phyloP scores from a whole-genome alignment of 495 filamentous ascomycete genomes.

The Neurospora sp. region DNA sequence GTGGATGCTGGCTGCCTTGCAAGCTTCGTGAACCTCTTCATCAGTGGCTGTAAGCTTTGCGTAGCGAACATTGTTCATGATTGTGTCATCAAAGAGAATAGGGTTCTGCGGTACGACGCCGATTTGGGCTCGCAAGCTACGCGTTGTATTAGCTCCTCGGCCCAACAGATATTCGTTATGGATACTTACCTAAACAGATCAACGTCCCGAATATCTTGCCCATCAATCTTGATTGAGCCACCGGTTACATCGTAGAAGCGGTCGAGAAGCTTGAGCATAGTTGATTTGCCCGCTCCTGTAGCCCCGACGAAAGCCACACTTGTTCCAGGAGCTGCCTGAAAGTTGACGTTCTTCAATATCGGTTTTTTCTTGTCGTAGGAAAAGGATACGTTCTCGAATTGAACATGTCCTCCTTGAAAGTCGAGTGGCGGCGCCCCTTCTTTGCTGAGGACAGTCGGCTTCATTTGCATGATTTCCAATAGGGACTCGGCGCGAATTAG shows the following conservation, averaged over 20 bases:
- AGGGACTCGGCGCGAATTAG: slow-evolving; percentile 65
- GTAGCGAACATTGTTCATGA: slow-evolving; percentile 93
- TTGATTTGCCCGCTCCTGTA: slow-evolving; percentile 69
- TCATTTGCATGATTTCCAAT: slow-evolving; percentile 58
- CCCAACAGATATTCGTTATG: neutral
- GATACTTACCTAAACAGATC: slow-evolving; percentile 43
- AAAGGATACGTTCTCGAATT: slow-evolving; percentile 57
- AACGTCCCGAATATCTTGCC: slow-evolving; percentile 60
- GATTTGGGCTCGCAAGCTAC: slow-evolving; percentile 54
- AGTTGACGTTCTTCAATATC: slow-evolving; percentile 55
- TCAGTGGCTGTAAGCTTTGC: slow-evolving; percentile 75
- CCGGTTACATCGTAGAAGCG: slow-evolving; percentile 59
- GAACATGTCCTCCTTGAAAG: slow-evolving; percentile 49
- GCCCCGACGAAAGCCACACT: slow-evolving; percentile 70
- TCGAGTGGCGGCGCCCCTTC: slow-evolving; percentile 44
- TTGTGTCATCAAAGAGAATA: slow-evolving; percentile 83
- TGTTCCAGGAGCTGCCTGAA: slow-evolving; percentile 47
- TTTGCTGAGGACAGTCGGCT: slow-evolving; percentile 50
- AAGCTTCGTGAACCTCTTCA: slow-evolving; percentile 76
- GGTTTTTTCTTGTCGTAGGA: slow-evolving; percentile 60
- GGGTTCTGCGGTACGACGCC: slow-evolving; percentile 91
- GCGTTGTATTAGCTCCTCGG: slow-evolving; percentile 2
- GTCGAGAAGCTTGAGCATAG: slow-evolving; percentile 60
- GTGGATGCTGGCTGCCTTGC: slow-evolving; percentile 79
- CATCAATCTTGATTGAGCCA: slow-evolving; percentile 62